Percentiles rank a stretch among this genome's conserved stretches.
phyloP scores from a whole-genome alignment of 768 basidiomycete species.

The Daedaleopsis nitida region DNA sequence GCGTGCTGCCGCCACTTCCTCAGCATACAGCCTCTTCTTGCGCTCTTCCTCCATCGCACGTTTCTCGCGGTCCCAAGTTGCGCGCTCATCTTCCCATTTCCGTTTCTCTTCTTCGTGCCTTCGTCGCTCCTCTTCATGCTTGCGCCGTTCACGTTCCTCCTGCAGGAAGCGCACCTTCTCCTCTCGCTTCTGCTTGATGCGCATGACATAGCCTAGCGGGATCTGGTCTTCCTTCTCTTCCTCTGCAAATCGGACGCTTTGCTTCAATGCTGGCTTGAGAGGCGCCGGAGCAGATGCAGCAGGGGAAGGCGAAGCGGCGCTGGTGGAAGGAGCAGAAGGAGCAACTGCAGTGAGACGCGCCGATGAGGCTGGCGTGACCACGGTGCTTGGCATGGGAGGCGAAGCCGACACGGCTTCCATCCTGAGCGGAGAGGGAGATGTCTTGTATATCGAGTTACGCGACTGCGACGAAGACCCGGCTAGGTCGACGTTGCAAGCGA shows the following conservation, averaged over 20 bases:
- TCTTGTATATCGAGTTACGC: conserved; percentile 28
- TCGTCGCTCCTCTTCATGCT: conserved; percentile 45
- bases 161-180: conserved; percentile 70
- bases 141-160: conserved; percentile 40
- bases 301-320: conserved; percentile 4
- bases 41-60: conserved; percentile 53
- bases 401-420: conserved; percentile 24
- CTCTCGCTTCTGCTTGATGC: conserved; percentile 71
- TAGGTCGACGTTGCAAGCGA: not conserved
- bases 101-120: conserved; percentile 46
- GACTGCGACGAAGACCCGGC: conserved; percentile 20
- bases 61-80: conserved; percentile 53
- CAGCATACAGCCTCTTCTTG: conserved; percentile 52
- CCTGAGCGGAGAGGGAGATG: conserved; percentile 32
- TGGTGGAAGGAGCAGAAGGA: not conserved
- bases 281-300: not conserved
- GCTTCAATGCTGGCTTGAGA: conserved; percentile 19
- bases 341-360: conserved; percentile 1
- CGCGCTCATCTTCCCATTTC: conserved; percentile 45
- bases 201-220: conserved; percentile 70
- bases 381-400: not conserved
- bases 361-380: not conserved
- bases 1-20: conserved; percentile 64
- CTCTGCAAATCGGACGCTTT: conserved; percentile 18
- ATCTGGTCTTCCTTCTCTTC: conserved; percentile 46